Conservation (phyloP, 2,329 filamentous ascomycete genomes). For the Sporothrix inflata region DNA sequence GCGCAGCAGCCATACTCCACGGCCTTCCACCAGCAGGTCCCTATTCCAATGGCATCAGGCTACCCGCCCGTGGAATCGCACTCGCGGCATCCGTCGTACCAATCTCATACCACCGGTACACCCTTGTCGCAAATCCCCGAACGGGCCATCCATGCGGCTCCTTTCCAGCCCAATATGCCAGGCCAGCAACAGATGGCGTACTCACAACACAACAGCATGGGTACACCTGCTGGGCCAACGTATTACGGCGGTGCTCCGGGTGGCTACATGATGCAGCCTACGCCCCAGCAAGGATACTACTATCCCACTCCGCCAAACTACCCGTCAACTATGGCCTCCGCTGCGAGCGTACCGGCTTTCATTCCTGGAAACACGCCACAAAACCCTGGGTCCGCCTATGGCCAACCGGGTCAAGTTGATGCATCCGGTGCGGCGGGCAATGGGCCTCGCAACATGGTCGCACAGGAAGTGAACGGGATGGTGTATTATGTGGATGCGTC, state of each 20-base stretch:
- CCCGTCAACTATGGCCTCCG: slow-evolving; percentile 38
- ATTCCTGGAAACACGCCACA: slow-evolving; percentile 57
- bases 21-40: slow-evolving; percentile 89
- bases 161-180: slow-evolving; percentile 74
- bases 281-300: slow-evolving; percentile 48
- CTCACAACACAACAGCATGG: slow-evolving; percentile 50
- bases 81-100: slow-evolving; percentile 68
- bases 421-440: slow-evolving; percentile 40
- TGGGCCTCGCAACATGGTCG: slow-evolving; percentile 59
- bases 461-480: slow-evolving; percentile 93
- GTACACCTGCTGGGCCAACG: not conserved
- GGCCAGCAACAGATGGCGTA: slow-evolving; percentile 47
- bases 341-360: slow-evolving; percentile 58
- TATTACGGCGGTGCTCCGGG: slow-evolving; percentile 57
- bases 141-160: slow-evolving; percentile 84
- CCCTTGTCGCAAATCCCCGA: slow-evolving; percentile 92
- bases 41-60: slow-evolving; percentile 65
- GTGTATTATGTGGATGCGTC: slow-evolving; percentile 90
- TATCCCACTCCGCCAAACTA: slow-evolving; percentile 37
- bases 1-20: slow-evolving; percentile 37
- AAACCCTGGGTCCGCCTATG: slow-evolving; percentile 36
- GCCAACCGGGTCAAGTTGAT: slow-evolving; percentile 49
- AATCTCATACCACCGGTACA: slow-evolving; percentile 74
- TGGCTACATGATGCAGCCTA: slow-evolving; percentile 62
- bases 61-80: slow-evolving; percentile 58